Conservation (phyloP, 2,329 filamentous ascomycete species). For the Fusarium duplospermum region DNA sequence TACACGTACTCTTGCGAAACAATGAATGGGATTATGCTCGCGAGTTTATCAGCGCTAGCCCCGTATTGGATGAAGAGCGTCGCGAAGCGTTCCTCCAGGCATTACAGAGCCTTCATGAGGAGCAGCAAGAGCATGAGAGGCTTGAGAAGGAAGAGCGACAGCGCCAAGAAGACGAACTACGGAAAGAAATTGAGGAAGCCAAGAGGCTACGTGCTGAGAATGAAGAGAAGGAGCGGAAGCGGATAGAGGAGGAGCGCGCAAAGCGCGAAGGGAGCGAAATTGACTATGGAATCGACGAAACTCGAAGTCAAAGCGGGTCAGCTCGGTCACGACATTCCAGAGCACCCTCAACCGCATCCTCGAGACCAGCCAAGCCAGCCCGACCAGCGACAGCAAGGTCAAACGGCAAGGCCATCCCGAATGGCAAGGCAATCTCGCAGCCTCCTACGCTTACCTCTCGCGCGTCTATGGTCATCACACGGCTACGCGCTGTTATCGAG, state of each 20-base stretch:
- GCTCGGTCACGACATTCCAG: slow-evolving; percentile 48
- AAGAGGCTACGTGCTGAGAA: slow-evolving; percentile 67
- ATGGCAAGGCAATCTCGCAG: slow-evolving; percentile 44
- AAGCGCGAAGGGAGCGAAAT: slow-evolving; percentile 67
- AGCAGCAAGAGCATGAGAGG: slow-evolving; percentile 79
- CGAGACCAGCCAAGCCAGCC: slow-evolving; percentile 42
- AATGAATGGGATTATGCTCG: slow-evolving; percentile 96
- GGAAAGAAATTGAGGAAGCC: slow-evolving; percentile 68
- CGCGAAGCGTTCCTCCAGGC: slow-evolving; percentile 90
- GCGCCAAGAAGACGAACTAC: slow-evolving; percentile 67
- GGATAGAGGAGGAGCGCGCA: slow-evolving; percentile 65
- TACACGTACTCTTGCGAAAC: slow-evolving; percentile 94
- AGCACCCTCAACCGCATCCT: slow-evolving; percentile 50
- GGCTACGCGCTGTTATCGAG: slow-evolving; percentile 63
- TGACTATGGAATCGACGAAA: slow-evolving; percentile 76
- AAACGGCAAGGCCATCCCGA: slow-evolving; percentile 45
- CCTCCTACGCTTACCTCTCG: slow-evolving; percentile 57
- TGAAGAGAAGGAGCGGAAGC: slow-evolving; percentile 64
- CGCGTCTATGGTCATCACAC: slow-evolving; percentile 65
- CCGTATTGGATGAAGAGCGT: slow-evolving; percentile 91
- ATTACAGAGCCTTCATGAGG: slow-evolving; percentile 84
- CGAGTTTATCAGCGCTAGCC: slow-evolving; percentile 88
- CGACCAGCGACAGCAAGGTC: slow-evolving; percentile 42
- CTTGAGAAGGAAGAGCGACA: slow-evolving; percentile 70
- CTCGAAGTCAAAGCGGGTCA: slow-evolving; percentile 53